Evolutionary conservation across 257 asterid genomes (phyloP).

Genomic region (Anisodus tanguticus): DNA sequence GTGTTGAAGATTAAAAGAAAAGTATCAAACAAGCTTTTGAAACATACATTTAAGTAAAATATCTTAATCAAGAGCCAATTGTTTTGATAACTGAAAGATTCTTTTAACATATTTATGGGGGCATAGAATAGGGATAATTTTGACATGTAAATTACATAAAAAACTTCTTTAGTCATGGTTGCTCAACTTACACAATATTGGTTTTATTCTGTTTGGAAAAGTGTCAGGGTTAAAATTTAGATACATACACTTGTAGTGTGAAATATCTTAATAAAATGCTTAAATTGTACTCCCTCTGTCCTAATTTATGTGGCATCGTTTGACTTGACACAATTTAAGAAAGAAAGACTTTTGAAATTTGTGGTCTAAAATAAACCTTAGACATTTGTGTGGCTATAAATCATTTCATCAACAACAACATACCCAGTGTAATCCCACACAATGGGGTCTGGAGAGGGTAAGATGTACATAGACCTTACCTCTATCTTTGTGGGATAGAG

Average conservation of each 20-base stretch:
- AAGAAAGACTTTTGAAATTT: too few relatives aligned
- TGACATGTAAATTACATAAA: too few relatives aligned
- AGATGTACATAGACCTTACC: too few relatives aligned
- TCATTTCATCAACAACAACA: too few relatives aligned
- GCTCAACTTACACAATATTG: neutral
- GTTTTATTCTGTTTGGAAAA: neutral
- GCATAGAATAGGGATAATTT: too few relatives aligned
- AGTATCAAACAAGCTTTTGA: neutral
- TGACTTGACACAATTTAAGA: too few relatives aligned
- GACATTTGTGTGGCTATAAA: too few relatives aligned
- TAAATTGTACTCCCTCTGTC: neutral
- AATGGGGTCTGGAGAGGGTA: too few relatives aligned
- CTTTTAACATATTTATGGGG: neutral
- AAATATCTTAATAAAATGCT: constrained; percentile 6
- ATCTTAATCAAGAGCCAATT: neutral
- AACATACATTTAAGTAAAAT: neutral
- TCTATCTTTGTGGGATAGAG: too few relatives aligned
- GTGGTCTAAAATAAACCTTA: too few relatives aligned
- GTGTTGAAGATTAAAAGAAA: neutral
- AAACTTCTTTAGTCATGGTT: neutral
- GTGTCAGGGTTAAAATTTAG: neutral
- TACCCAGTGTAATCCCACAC: too few relatives aligned
- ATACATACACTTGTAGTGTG: neutral
- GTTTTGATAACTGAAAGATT: neutral
- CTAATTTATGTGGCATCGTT: too few relatives aligned